Percentiles rank a stretch among this genome's conserved stretches.
These are phyloP conservation scores for Puccinia brachypodii DNA, from an alignment of 1,284 basidiomycete species.

Conservation along the genomic window DNA sequence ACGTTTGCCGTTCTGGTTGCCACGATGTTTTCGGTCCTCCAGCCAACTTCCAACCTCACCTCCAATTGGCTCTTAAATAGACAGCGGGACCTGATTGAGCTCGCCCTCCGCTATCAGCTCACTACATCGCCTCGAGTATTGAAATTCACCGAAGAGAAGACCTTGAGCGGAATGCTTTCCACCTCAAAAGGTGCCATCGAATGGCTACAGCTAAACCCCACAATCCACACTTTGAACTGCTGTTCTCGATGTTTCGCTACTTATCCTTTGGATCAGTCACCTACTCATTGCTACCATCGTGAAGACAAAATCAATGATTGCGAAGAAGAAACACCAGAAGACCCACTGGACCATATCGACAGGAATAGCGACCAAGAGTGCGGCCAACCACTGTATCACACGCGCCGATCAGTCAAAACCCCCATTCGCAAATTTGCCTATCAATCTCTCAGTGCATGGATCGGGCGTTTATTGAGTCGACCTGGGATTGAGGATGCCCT, in stretches of 20 bases:
- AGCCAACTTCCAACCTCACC: neutral
- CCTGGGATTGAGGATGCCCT: conserved; percentile 16
- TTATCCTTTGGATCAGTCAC: neutral
- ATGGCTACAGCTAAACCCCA: neutral
- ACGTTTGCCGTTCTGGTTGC: neutral
- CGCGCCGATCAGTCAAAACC: neutral
- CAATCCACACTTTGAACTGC: neutral
- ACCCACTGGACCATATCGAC: neutral
- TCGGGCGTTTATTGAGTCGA: neutral
- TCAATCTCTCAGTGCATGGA: conserved; percentile 18
- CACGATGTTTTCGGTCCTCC: neutral
- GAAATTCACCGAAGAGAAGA: neutral
- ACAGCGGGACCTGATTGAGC: neutral
- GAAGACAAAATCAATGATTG: neutral
- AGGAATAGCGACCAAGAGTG: neutral
- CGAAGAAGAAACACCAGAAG: neutral
- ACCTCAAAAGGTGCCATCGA: neutral
- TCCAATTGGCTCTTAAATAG: neutral
- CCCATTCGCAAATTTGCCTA: neutral
- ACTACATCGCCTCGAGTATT: neutral
- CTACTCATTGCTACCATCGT: neutral
- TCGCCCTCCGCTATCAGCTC: neutral
- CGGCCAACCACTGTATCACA: neutral
- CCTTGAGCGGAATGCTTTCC: neutral
- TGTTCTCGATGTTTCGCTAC: conserved; percentile 14